These are phyloP conservation scores for Luffa aegyptiaca DNA, from an alignment of 306 rosid species.

Conservation along the genomic window DNA sequence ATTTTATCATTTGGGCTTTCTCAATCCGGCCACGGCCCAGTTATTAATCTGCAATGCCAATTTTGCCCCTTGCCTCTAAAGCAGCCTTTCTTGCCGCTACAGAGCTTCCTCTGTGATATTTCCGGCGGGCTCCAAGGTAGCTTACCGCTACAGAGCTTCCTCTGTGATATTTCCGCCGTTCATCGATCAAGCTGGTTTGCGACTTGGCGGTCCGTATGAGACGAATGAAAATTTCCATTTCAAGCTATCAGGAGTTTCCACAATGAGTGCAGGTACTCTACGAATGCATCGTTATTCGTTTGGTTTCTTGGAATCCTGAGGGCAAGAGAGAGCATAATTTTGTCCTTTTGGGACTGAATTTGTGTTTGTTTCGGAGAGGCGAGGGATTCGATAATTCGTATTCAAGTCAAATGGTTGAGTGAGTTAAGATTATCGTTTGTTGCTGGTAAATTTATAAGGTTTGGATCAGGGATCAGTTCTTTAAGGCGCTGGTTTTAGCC, in stretches of 20 bases:
- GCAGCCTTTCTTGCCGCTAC: background rate
- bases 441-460: background rate
- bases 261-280: slow-evolving; percentile 50
- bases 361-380: background rate
- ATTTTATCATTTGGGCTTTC: background rate
- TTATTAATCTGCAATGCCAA: background rate
- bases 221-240: background rate
- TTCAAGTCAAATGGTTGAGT: background rate
- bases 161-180: background rate
- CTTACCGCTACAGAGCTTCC: background rate
- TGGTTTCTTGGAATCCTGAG: background rate
- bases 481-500: background rate
- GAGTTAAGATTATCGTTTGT: background rate
- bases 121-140: background rate
- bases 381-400: background rate
- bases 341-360: background rate
- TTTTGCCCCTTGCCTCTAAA: background rate
- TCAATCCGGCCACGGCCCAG: background rate
- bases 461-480: background rate
- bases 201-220: background rate
- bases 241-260: slow-evolving; percentile 8
- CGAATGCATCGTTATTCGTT: background rate
- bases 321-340: background rate
- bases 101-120: background rate
- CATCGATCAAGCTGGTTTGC: background rate